Conservation (phyloP, 2,329 filamentous ascomycete genomes). For the Cordyceps fumosorosea region DNA sequence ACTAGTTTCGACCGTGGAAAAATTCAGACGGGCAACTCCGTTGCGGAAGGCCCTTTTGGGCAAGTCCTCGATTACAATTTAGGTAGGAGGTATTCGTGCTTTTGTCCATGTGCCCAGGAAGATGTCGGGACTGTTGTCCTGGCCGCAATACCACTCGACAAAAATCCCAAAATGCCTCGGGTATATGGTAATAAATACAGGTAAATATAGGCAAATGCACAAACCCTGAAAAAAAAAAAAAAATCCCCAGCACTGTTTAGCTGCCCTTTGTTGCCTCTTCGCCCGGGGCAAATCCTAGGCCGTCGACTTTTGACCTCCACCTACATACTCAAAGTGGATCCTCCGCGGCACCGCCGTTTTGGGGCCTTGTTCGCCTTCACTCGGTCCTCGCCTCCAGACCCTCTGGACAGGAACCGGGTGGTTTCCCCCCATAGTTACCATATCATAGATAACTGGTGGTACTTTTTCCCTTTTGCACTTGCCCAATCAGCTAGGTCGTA, state of each 20-base stretch:
- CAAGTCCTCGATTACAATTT: not conserved
- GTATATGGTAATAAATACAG: not conserved
- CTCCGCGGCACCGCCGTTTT: constrained; percentile 5
- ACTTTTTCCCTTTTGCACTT: not conserved
- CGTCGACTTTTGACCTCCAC: not conserved
- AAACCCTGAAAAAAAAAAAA: too few species aligned
- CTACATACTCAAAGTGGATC: not conserved
- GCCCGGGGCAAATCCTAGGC: too few species aligned
- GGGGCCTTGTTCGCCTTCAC: not conserved
- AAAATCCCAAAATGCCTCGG: not conserved
- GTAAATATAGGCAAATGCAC: not conserved
- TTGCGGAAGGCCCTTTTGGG: not conserved
- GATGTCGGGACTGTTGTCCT: not conserved
- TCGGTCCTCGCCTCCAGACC: constrained; percentile 1
- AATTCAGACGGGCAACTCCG: not conserved
- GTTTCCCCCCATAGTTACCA: too few species aligned
- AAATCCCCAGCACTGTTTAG: not conserved
- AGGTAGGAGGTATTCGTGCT: not conserved
- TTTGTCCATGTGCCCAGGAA: not conserved
- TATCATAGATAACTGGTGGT: not conserved
- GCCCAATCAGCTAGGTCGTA: not conserved
- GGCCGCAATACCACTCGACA: not conserved
- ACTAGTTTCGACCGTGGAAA: not conserved
- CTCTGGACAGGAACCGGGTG: not conserved
- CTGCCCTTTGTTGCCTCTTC: not conserved